These are phyloP conservation scores for Globisporangium cederbergense DNA, from an alignment of 352 stramenopile species.

Conservation along the genomic window DNA sequence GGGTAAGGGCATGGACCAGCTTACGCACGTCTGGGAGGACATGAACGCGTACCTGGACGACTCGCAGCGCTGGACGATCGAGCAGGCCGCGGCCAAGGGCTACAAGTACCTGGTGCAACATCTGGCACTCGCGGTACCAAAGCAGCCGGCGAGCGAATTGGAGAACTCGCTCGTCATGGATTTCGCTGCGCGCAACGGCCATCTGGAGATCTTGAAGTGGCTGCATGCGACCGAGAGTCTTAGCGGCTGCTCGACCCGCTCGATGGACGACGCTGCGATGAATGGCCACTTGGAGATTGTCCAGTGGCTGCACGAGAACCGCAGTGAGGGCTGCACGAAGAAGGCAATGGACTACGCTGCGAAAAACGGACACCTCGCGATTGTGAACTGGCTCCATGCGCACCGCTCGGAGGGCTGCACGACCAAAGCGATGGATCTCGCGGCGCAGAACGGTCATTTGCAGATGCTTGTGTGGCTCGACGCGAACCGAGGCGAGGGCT, in stretches of 20 bases:
- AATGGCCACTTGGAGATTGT: conserved; percentile 48
- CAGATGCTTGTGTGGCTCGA: conserved; percentile 71
- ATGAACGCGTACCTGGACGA: conserved; percentile 53
- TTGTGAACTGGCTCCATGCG: conserved; percentile 60
- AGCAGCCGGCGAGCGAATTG: conserved; percentile 17
- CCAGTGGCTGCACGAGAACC: conserved; percentile 57
- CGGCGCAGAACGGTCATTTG: conserved; percentile 55
- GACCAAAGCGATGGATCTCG: conserved; percentile 60
- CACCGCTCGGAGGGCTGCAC: conserved; percentile 45
- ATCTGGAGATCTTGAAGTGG: conserved; percentile 67
- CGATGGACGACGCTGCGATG: conserved; percentile 59
- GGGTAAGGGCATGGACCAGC: conserved; percentile 40
- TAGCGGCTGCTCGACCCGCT: conserved; percentile 47
- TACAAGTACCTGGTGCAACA: conserved; percentile 72
- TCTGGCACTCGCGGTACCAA: conserved; percentile 33
- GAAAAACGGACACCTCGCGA: conserved; percentile 42
- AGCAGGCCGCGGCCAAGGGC: conserved; percentile 52
- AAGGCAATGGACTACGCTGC: conserved; percentile 66
- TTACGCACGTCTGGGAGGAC: conserved; percentile 51
- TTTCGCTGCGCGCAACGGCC: conserved; percentile 61
- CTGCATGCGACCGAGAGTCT: conserved; percentile 42
- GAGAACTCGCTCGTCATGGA: conserved; percentile 66
- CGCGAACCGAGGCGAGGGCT: conserved; percentile 58
- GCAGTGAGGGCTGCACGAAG: conserved; percentile 54
- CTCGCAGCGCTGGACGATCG: conserved; percentile 55